A percentile compares a stretch with the other conserved stretches of the same genome.
Conservation (phyloP, 306 rosid genomes). For the Quercus bicolor region DNA sequence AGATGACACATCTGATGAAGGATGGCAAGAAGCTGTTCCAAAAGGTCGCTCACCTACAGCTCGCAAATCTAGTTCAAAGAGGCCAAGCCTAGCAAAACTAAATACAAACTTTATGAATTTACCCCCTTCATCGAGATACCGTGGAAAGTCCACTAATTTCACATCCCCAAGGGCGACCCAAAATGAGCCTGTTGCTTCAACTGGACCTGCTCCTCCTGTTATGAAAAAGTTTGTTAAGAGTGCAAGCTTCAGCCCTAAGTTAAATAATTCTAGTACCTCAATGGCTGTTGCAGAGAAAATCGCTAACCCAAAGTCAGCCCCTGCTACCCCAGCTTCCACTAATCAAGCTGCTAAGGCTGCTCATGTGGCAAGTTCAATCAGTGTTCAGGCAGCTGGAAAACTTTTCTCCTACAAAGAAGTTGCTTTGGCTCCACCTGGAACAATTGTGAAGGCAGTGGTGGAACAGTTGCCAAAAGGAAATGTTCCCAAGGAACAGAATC, state of each 20-base stretch:
- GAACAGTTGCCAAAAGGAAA: constrained; percentile 65
- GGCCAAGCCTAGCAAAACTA: constrained; percentile 87
- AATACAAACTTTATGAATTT: constrained; percentile 70
- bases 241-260: constrained; percentile 79
- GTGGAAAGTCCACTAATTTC: constrained; percentile 57
- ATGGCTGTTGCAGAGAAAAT: constrained; percentile 45
- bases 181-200: constrained; percentile 49
- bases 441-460: constrained; percentile 86
- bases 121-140: constrained; percentile 65
- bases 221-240: constrained; percentile 64
- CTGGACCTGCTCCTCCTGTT: constrained; percentile 46
- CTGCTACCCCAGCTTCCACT: constrained; percentile 51
- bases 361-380: constrained; percentile 39
- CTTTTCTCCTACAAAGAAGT: constrained; percentile 96
- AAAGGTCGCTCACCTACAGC: constrained; percentile 73
- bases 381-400: constrained; percentile 75
- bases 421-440: constrained; percentile 96
- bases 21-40: constrained; percentile 99
- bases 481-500: constrained; percentile 33
- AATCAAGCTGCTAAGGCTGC: constrained; percentile 57
- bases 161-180: constrained; percentile 52
- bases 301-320: constrained; percentile 67
- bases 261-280: constrained; percentile 34
- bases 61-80: constrained; percentile 75
- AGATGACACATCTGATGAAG: constrained; percentile 77